Evolutionary conservation across 1,139 yeast species (phyloP).

Genomic region (Scheffersomyces illinoinensis): DNA sequence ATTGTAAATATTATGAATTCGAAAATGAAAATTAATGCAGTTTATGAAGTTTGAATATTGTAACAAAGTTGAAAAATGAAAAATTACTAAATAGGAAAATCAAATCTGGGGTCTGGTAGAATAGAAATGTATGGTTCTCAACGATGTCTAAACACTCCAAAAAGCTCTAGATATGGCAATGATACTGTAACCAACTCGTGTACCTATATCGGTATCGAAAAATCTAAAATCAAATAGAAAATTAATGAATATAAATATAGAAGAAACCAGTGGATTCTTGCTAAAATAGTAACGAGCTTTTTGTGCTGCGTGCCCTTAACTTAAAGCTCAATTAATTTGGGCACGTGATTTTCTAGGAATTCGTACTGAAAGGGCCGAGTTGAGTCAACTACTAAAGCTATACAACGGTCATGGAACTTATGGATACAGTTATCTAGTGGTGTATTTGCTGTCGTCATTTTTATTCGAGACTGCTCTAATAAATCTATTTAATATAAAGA

Average conservation of each 20-base stretch:
- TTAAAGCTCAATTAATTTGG: neutral
- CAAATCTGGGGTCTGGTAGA: neutral
- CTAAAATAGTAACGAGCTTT: neutral
- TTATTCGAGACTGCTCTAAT: neutral
- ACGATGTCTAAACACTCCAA: neutral
- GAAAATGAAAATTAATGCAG: neutral
- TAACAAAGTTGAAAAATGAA: too few relatives aligned
- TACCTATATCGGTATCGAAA: neutral
- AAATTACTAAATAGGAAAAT: too few relatives aligned
- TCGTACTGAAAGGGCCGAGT: too few relatives aligned
- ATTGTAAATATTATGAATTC: constrained; percentile 20
- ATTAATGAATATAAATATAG: neutral
- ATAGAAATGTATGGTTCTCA: neutral
- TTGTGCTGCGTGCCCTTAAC: neutral
- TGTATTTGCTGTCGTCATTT: neutral
- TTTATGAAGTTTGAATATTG: neutral
- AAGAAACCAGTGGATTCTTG: neutral
- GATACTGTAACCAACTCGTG: neutral
- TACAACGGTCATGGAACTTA: neutral
- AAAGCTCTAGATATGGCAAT: neutral
- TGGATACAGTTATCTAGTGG: neutral
- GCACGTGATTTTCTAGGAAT: neutral
- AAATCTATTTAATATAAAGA: neutral
- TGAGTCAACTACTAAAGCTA: too few relatives aligned
- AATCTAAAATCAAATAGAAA: neutral